These are phyloP conservation scores for fission yeast (Schizosaccharomyces pombe) DNA, from an alignment of 805 yeast species.

Conservation along the genomic window ASM294v3 CU329670.1:1787501-1788000, in stretches of 20 bases:
- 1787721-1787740: neutral
- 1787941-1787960: constrained; percentile 17
- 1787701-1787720: neutral
- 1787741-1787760: neutral
- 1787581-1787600: constrained; percentile 37
- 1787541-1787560: constrained; percentile 39
- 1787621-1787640: constrained; percentile 26
- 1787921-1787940: constrained; percentile 15
- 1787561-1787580: constrained; percentile 20
- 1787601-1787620: constrained; percentile 27
- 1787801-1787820: constrained; percentile 36
- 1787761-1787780: constrained; percentile 12
- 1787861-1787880: neutral
- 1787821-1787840: constrained; percentile 39
- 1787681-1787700: neutral
- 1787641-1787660: constrained; percentile 48
- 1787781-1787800: constrained; percentile 21
- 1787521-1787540: constrained; percentile 36
- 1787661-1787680: neutral
- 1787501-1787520: constrained; percentile 47
- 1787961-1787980: constrained; percentile 13
- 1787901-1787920: constrained; percentile 16
- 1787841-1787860: constrained; percentile 17
- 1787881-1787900: neutral
- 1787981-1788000: constrained; percentile 18